Conservation (phyloP, 495 filamentous ascomycete genomes). For the Barbatosphaeria neglecta region DNA sequence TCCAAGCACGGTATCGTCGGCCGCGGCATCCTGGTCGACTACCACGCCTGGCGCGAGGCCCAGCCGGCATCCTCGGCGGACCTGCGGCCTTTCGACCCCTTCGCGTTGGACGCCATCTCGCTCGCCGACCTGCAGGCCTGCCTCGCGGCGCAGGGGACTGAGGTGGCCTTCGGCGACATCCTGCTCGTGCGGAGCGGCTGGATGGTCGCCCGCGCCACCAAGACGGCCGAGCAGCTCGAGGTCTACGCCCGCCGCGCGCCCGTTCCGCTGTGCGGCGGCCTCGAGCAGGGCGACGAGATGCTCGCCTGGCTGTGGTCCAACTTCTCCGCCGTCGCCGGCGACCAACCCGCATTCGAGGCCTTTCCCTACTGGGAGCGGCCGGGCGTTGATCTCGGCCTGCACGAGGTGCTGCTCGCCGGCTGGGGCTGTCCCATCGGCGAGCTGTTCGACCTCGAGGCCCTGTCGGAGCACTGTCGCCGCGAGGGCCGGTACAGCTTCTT, state of each 20-base stretch:
- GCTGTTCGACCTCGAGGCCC: constrained; percentile 34
- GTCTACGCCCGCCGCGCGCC: constrained; percentile 12
- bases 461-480: constrained; percentile 21
- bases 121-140: constrained; percentile 34
- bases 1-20: constrained; percentile 44
- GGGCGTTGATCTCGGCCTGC: constrained; percentile 13
- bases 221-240: constrained; percentile 18
- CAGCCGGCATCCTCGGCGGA: too few relatives aligned
- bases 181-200: constrained; percentile 42
- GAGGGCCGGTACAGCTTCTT: constrained; percentile 33
- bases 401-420: constrained; percentile 34
- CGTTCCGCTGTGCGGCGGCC: constrained; percentile 34
- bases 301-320: constrained; percentile 30
- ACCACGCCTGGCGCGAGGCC: constrained; percentile 35
- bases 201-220: constrained; percentile 21
- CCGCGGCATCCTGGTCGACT: constrained; percentile 47
- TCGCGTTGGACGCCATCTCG: constrained; percentile 26
- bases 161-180: constrained; percentile 43
- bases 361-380: constrained; percentile 14
- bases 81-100: constrained; percentile 22
- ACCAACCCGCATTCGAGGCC: constrained; percentile 39
- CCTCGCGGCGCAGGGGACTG: constrained; percentile 33
- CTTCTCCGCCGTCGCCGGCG: constrained; percentile 42
- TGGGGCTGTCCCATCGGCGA: constrained; percentile 41
- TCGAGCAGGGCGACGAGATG: constrained; percentile 35